Conservation (phyloP, 352 stramenopile species). For the Halophytophthora batemanensis region DNA sequence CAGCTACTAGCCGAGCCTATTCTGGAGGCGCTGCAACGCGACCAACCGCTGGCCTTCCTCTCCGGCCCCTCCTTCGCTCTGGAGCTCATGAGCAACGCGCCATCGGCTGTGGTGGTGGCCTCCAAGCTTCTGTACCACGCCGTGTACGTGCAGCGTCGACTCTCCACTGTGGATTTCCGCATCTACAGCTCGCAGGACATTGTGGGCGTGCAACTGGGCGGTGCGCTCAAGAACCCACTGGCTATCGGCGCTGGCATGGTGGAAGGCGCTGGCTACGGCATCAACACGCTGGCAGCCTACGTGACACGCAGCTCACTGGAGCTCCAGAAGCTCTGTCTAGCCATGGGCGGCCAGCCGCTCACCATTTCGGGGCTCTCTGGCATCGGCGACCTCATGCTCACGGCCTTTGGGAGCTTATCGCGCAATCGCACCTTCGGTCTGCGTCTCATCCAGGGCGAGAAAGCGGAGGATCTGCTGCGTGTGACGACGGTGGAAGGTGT, state of each 20-base stretch:
- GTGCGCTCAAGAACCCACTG: constrained; percentile 97
- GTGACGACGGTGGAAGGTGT: constrained; percentile 93
- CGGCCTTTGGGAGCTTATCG: constrained; percentile 94
- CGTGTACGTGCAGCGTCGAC: constrained; percentile 73
- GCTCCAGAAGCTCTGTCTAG: constrained; percentile 94
- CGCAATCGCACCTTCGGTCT: constrained; percentile 95
- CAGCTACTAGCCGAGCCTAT: constrained; percentile 96
- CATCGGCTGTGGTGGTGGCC: constrained; percentile 95
- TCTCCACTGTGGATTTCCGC: constrained; percentile 91
- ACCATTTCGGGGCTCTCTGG: constrained; percentile 94
- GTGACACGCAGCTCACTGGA: constrained; percentile 96
- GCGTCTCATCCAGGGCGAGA: constrained; percentile 90
- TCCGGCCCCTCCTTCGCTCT: constrained; percentile 95
- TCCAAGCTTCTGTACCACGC: constrained; percentile 91
- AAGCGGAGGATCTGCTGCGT: constrained; percentile 92
- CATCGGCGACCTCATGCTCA: constrained; percentile 95
- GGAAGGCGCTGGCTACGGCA: constrained; percentile 95
- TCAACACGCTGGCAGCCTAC: constrained; percentile 93
- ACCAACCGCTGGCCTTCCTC: constrained; percentile 95
- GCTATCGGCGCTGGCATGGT: constrained; percentile 97
- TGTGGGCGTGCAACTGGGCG: constrained; percentile 95
- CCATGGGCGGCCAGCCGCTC: constrained; percentile 92
- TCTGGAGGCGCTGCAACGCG: constrained; percentile 83
- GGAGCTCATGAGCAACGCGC: constrained; percentile 94
- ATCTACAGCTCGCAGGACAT: constrained; percentile 94